Conservation (phyloP, 768 basidiomycete species). For the Leccinum disarticulatum region DNA sequence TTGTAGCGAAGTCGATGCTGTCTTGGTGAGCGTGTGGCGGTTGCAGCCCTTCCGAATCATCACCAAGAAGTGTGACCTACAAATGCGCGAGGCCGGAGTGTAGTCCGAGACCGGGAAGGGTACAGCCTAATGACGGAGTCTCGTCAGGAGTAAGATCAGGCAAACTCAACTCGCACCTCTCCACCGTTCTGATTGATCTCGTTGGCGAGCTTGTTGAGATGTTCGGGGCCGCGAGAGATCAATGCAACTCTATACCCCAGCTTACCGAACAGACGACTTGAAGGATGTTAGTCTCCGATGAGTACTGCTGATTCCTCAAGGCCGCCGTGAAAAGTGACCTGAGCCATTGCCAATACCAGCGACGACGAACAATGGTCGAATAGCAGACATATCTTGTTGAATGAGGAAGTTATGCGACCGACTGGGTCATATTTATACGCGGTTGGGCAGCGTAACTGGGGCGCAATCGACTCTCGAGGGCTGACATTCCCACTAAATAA, state of each 20-base stretch:
- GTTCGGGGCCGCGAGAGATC: slow-evolving; percentile 55
- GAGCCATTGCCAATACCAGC: slow-evolving; percentile 52
- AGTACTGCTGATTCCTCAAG: background rate
- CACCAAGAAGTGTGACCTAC: too few species aligned
- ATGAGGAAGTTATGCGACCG: background rate
- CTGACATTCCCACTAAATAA: background rate
- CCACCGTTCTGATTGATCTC: slow-evolving; percentile 61
- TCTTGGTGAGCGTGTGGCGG: slow-evolving; percentile 3
- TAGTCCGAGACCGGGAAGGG: slow-evolving; percentile 56
- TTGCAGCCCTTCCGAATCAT: background rate
- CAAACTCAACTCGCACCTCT: slow-evolving; percentile 39
- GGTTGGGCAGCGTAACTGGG: background rate
- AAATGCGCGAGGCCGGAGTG: slow-evolving; percentile 38
- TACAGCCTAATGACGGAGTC: slow-evolving; percentile 42
- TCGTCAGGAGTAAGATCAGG: background rate
- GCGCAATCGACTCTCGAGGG: slow-evolving; percentile 13
- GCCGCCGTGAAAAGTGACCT: slow-evolving; percentile 20
- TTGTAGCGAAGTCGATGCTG: slow-evolving; percentile 19
- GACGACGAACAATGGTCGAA: slow-evolving; percentile 56
- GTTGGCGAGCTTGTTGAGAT: slow-evolving; percentile 51
- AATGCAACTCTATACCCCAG: slow-evolving; percentile 67
- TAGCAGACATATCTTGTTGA: slow-evolving; percentile 27
- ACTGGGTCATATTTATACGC: slow-evolving; percentile 13
- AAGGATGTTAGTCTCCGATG: slow-evolving; percentile 5
- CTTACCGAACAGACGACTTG: slow-evolving; percentile 58